A percentile compares a stretch with the other conserved stretches of the same genome.
phyloP scores from a whole-genome alignment of 2,329 filamentous ascomycete genomes.

The Phoma herbarum region DNA sequence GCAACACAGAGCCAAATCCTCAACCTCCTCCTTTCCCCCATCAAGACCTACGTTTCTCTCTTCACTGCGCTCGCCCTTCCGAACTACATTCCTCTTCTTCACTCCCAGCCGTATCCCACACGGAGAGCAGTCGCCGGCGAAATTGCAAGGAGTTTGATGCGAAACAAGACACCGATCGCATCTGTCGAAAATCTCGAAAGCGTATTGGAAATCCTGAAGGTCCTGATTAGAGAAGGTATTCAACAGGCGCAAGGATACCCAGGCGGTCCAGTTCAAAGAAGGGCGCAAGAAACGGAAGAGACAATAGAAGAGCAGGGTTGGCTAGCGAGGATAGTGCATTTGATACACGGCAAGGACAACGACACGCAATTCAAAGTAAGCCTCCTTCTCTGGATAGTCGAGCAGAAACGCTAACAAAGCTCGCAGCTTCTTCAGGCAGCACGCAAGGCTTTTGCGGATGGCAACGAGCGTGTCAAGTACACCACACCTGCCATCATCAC shows the following conservation, averaged over 20 bases:
- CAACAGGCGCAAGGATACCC: slow-evolving; percentile 84
- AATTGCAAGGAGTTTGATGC: slow-evolving; percentile 82
- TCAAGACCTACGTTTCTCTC: slow-evolving; percentile 88
- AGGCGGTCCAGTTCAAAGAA: slow-evolving; percentile 75
- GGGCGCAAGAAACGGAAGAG: slow-evolving; percentile 89
- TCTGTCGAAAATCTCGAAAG: slow-evolving; percentile 84
- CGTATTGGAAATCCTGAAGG: slow-evolving; percentile 85
- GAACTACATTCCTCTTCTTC: slow-evolving; percentile 87
- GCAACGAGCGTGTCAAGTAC: slow-evolving; percentile 94
- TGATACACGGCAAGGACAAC: slow-evolving; percentile 84
- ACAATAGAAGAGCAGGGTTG: slow-evolving; percentile 98
- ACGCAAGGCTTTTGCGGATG: slow-evolving; percentile 85
- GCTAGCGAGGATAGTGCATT: slow-evolving; percentile 90
- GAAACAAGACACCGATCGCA: slow-evolving; percentile 80
- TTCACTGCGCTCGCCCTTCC: slow-evolving; percentile 96
- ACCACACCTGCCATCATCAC: slow-evolving; percentile 94
- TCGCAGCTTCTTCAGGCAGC: slow-evolving; percentile 80
- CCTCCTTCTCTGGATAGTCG: background rate
- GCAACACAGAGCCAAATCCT: slow-evolving; percentile 89
- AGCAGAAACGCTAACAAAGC: slow-evolving; percentile 19
- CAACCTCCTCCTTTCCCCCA: slow-evolving; percentile 86
- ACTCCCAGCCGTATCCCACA: slow-evolving; percentile 92
- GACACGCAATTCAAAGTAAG: slow-evolving; percentile 85
- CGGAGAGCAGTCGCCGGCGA: slow-evolving; percentile 90
- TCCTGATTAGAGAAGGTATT: slow-evolving; percentile 91